Conservation (phyloP, 768 basidiomycete genomes). For the Tylopilus sp. region DNA sequence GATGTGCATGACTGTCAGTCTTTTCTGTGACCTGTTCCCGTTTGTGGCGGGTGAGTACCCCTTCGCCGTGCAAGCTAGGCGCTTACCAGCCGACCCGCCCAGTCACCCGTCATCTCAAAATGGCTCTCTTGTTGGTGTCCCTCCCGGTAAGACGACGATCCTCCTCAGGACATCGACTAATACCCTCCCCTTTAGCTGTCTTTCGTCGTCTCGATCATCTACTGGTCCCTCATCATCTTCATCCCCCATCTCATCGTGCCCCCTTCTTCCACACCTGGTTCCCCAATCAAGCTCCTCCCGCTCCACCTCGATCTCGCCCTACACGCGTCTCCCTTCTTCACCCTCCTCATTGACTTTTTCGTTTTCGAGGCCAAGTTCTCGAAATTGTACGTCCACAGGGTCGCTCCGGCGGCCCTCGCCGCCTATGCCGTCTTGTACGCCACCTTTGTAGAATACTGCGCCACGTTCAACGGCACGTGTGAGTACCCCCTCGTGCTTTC, state of each 20-base stretch:
- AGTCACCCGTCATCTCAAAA: constrained; percentile 44
- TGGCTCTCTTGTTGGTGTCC: constrained; percentile 59
- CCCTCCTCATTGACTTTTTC: constrained; percentile 65
- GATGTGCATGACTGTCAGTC: constrained; percentile 39
- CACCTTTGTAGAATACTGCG: constrained; percentile 66
- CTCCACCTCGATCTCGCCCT: constrained; percentile 59
- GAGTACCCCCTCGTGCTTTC: no score
- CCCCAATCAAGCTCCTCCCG: constrained; percentile 36
- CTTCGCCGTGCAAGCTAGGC: neutral
- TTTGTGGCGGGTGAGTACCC: constrained; percentile 30
- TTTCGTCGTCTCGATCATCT: constrained; percentile 51
- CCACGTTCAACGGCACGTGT: constrained; percentile 59
- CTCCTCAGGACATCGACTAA: neutral
- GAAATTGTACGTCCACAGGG: constrained; percentile 6
- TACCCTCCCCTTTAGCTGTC: neutral
- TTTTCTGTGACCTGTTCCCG: constrained; percentile 41
- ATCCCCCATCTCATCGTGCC: constrained; percentile 51
- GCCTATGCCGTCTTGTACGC: constrained; percentile 48
- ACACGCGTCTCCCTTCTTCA: constrained; percentile 59
- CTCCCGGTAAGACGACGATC: constrained; percentile 48
- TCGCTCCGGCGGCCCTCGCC: constrained; percentile 14
- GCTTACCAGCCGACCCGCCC: neutral
- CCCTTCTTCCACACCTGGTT: neutral
- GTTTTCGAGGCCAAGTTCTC: constrained; percentile 58
- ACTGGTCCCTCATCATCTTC: constrained; percentile 61